These are phyloP conservation scores for Torulaspora maleeae DNA, from an alignment of 805 yeast genomes.

Conservation along the genomic window DNA sequence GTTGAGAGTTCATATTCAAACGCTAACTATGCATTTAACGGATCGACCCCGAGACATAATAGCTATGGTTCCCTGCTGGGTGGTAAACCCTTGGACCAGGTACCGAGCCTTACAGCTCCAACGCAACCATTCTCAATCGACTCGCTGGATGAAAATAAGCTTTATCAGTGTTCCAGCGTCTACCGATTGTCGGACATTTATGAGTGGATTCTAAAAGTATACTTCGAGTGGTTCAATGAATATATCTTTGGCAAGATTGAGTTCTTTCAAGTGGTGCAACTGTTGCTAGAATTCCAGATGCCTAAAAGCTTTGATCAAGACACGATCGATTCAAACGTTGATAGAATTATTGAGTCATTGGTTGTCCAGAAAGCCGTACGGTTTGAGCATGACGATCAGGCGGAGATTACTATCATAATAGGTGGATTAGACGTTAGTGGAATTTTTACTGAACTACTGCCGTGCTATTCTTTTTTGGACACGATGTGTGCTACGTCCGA, in stretches of 20 bases:
- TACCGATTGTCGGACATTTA: slow-evolving; percentile 48
- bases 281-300: slow-evolving; percentile 47
- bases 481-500: slow-evolving; percentile 42
- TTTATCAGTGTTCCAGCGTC: slow-evolving; percentile 44
- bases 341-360: slow-evolving; percentile 43
- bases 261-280: slow-evolving; percentile 49
- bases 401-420: slow-evolving; percentile 34
- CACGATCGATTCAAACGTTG: slow-evolving; percentile 47
- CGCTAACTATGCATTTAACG: slow-evolving; percentile 34
- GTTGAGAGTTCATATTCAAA: slow-evolving; percentile 34
- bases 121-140: slow-evolving; percentile 54
- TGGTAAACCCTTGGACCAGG: slow-evolving; percentile 32
- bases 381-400: slow-evolving; percentile 33
- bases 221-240: slow-evolving; percentile 51
- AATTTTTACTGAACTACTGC: slow-evolving; percentile 35
- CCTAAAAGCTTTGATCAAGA: slow-evolving; percentile 48
- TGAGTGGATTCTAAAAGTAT: slow-evolving; percentile 48
- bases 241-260: slow-evolving; percentile 47
- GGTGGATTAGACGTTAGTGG: slow-evolving; percentile 36
- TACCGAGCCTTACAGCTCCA: slow-evolving; percentile 42
- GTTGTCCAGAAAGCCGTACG: slow-evolving; percentile 41
- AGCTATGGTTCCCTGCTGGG: slow-evolving; percentile 34
- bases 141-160: slow-evolving; percentile 45
- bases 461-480: slow-evolving; percentile 34
- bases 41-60: slow-evolving; percentile 29